phyloP scores from a whole-genome alignment of 2,329 filamentous ascomycete genomes.

The Cytospora paraplurivora region DNA sequence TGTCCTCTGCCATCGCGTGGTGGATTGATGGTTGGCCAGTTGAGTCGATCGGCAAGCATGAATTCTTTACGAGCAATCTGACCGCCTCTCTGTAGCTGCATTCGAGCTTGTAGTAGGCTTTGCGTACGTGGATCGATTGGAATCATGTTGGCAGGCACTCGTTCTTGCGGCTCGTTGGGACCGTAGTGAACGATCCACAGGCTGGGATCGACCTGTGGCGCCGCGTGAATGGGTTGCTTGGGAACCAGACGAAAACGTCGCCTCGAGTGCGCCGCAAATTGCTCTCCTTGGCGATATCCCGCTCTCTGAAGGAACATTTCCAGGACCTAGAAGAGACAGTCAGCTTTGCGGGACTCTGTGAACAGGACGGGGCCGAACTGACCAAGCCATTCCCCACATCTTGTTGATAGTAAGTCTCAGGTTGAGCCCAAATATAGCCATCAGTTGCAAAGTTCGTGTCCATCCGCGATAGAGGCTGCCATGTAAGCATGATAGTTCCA shows the following conservation, averaged over 20 bases:
- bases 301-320: conserved; percentile 84
- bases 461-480: conserved; percentile 77
- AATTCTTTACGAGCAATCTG: conserved; percentile 90
- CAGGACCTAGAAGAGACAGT: conserved; percentile 63
- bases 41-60: conserved; percentile 84
- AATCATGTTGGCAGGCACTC: conserved; percentile 69
- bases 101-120: conserved; percentile 60
- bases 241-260: conserved; percentile 83
- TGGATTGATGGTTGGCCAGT: conserved; percentile 84
- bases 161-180: conserved; percentile 71
- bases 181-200: conserved; percentile 93
- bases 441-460: conserved; percentile 82
- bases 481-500: conserved; percentile 80
- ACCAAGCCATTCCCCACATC: conserved; percentile 66
- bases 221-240: conserved; percentile 68
- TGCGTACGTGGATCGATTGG: conserved; percentile 65
- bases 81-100: conserved; percentile 71
- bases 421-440: conserved; percentile 87
- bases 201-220: conserved; percentile 73
- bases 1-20: conserved; percentile 57
- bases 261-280: conserved; percentile 73
- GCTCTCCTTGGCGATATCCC: conserved; percentile 78
- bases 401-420: conserved; percentile 75
- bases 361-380: conserved; percentile 35
- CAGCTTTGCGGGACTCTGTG: not conserved